Evolutionary conservation across 495 filamentous ascomycete species (phyloP).

Genomic region (Aspergillus sclerotioniger): DNA sequence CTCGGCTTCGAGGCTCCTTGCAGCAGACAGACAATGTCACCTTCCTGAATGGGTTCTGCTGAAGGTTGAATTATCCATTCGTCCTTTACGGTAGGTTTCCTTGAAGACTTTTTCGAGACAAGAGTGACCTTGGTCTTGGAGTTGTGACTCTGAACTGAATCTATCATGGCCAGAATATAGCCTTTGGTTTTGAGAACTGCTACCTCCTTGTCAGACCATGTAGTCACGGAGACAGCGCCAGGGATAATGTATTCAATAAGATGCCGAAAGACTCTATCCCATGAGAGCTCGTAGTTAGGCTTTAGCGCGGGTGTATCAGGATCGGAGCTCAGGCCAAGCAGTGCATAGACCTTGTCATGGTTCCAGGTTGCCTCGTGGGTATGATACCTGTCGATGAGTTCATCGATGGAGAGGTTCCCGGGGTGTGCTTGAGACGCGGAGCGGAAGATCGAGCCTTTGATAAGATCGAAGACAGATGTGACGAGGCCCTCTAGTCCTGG

Average conservation of each 20-base stretch:
- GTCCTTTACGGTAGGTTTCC: not conserved
- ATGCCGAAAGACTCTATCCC: not conserved
- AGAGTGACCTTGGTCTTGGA: not conserved
- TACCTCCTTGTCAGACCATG: not conserved
- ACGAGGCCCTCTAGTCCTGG: not conserved
- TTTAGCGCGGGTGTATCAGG: not conserved
- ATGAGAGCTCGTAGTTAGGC: slow-evolving; percentile 1
- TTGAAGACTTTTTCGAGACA: not conserved
- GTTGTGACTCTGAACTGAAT: not conserved
- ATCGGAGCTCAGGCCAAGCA: not conserved
- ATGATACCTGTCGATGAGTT: slow-evolving; percentile 9
- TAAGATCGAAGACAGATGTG: not conserved
- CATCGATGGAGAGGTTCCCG: not conserved
- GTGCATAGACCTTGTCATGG: slow-evolving; percentile 2
- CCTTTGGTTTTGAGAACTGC: slow-evolving; percentile 3
- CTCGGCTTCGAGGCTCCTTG: not conserved
- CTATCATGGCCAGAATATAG: not conserved
- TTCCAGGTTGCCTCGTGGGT: not conserved
- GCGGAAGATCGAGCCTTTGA: not conserved
- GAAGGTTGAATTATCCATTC: not conserved
- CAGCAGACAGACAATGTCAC: slow-evolving; percentile 5
- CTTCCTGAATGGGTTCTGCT: not conserved
- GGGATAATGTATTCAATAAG: not conserved
- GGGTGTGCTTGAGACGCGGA: not conserved
- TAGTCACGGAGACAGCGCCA: not conserved